phyloP scores from a whole-genome alignment of 768 basidiomycete species.

The Lactarius evosmus region DNA sequence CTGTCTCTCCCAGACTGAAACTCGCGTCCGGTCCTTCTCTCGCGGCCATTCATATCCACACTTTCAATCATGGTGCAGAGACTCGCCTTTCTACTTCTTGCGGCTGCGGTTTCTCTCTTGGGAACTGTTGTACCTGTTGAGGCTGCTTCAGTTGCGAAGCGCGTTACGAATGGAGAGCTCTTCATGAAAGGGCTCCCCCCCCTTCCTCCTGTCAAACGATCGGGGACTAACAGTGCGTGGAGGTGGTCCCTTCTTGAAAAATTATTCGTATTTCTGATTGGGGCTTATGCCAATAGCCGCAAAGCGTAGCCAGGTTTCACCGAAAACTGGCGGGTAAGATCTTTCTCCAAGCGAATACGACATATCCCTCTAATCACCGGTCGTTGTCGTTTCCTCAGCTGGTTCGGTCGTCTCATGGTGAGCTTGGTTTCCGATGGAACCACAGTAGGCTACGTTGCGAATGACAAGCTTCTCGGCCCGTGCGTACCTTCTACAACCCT shows the following conservation, averaged over 20 bases:
- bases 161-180: constrained; percentile 4
- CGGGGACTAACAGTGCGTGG: not conserved
- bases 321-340: too few relatives aligned
- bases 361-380: too few relatives aligned
- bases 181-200: constrained; percentile 3
- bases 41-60: too few relatives aligned
- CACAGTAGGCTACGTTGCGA: not conserved
- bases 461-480: not conserved
- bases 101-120: not conserved
- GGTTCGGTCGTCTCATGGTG: not conserved
- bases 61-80: constrained; percentile 9
- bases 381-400: not conserved
- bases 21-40: too few relatives aligned
- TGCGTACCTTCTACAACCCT: not conserved
- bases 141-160: not conserved
- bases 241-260: too few relatives aligned
- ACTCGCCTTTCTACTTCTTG: not conserved
- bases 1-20: too few relatives aligned
- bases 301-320: not conserved
- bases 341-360: not conserved
- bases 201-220: not conserved
- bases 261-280: not conserved
- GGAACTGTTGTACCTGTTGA: not conserved
- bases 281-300: not conserved
- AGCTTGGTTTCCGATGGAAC: not conserved